Evolutionary conservation across 805 yeast genomes (phyloP).

Genomic region (Saccharomycopsis fodiens): DNA sequence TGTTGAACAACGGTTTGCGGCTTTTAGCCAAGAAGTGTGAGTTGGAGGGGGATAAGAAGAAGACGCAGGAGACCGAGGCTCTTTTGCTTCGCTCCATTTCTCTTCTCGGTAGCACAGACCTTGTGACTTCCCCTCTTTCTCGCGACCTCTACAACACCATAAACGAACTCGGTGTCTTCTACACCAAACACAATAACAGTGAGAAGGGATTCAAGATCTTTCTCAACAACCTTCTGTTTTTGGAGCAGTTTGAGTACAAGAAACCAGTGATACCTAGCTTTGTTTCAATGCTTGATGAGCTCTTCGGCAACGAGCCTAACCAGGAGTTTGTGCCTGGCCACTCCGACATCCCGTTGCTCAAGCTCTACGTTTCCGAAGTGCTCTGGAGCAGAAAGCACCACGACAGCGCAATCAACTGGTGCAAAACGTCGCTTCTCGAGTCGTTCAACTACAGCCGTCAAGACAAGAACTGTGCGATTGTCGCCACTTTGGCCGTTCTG

Average conservation of each 20-base stretch:
- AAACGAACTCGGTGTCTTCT: constrained; percentile 24
- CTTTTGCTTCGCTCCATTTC: background rate
- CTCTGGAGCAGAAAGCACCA: constrained; percentile 31
- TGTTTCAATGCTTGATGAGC: constrained; percentile 3
- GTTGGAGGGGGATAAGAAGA: background rate
- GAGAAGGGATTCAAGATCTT: constrained; percentile 30
- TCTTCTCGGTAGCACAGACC: background rate
- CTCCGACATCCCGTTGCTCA: constrained; percentile 30
- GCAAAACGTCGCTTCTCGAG: constrained; percentile 31
- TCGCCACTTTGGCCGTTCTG: constrained; percentile 31
- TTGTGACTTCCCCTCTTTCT: constrained; percentile 10
- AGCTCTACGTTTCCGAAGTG: constrained; percentile 36
- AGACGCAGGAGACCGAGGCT: background rate
- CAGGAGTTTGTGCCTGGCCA: constrained; percentile 19
- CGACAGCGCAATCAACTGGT: constrained; percentile 33
- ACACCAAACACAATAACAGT: constrained; percentile 20
- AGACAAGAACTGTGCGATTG: constrained; percentile 31
- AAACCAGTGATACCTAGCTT: constrained; percentile 5
- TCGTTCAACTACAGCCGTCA: constrained; percentile 27
- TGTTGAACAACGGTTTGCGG: constrained; percentile 25
- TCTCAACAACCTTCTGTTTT: constrained; percentile 27
- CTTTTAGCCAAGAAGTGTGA: constrained; percentile 30
- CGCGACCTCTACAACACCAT: constrained; percentile 24
- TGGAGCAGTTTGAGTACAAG: constrained; percentile 25
- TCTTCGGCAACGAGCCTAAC: constrained; percentile 10